A percentile compares a stretch with the other conserved stretches of the same genome.
phyloP scores from a whole-genome alignment of 2,329 filamentous ascomycete species.

The Verticillium zaregamsianum region DNA sequence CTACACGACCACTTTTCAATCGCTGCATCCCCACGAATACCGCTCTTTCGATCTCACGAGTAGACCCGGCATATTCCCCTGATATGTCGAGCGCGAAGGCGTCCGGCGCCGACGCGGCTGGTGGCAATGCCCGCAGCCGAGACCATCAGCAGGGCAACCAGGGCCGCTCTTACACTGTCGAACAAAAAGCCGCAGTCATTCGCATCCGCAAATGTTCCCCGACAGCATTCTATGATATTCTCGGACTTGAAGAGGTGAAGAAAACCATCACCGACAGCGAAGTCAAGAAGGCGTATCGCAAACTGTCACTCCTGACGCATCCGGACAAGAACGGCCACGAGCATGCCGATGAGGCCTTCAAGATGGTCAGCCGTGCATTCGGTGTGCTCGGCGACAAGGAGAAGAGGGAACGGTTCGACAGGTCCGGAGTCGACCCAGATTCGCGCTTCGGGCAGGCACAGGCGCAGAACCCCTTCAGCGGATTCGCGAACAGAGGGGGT shows the following conservation, averaged over 20 bases:
- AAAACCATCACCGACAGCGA: constrained; percentile 70
- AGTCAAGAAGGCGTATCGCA: constrained; percentile 97
- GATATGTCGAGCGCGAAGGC: constrained; percentile 46
- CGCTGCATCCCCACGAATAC: not conserved
- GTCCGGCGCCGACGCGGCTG: constrained; percentile 49
- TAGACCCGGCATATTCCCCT: not conserved
- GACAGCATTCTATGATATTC: constrained; percentile 94
- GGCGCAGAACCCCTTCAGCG: constrained; percentile 56
- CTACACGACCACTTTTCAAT: not conserved
- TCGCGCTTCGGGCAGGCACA: constrained; percentile 70
- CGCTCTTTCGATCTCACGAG: no score
- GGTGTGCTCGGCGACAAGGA: constrained; percentile 89
- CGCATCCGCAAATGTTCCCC: constrained; percentile 79
- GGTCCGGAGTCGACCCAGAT: constrained; percentile 88
- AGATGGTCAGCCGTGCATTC: constrained; percentile 94
- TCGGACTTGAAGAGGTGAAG: constrained; percentile 64
- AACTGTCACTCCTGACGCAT: constrained; percentile 89
- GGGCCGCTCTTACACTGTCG: constrained; percentile 74
- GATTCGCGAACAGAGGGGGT: constrained; percentile 47
- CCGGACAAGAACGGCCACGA: constrained; percentile 98
- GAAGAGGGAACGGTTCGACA: constrained; percentile 85
- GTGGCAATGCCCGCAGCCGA: constrained; percentile 42
- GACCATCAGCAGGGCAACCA: constrained; percentile 75
- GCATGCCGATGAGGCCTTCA: constrained; percentile 95
- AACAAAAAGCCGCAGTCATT: constrained; percentile 88